Conservation (phyloP, 495 filamentous ascomycete genomes). For the Cetradonia linearis region DNA sequence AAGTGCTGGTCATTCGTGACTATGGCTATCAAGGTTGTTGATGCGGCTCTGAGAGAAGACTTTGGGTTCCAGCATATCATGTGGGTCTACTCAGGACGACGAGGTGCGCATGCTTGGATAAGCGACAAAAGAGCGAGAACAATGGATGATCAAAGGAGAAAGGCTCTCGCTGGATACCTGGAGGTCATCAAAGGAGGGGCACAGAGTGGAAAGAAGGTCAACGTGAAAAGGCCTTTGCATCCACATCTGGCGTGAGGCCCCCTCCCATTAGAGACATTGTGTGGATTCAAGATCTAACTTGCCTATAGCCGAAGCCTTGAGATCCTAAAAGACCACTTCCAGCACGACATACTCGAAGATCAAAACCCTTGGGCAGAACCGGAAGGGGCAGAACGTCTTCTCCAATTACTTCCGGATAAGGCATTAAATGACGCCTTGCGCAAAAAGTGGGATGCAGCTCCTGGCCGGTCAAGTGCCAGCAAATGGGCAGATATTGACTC, state of each 20-base stretch:
- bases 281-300: neutral
- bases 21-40: conserved; percentile 92
- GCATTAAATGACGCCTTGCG: conserved; percentile 61
- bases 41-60: conserved; percentile 76
- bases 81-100: conserved; percentile 95
- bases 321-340: conserved; percentile 69
- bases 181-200: conserved; percentile 76
- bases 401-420: conserved; percentile 69
- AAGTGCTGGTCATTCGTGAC: conserved; percentile 96
- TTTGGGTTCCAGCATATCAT: conserved; percentile 94
- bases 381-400: conserved; percentile 60
- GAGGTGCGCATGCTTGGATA: conserved; percentile 98
- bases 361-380: conserved; percentile 75
- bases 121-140: conserved; percentile 77
- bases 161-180: conserved; percentile 76
- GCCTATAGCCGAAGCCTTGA: conserved; percentile 63
- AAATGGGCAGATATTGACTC: conserved; percentile 94
- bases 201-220: conserved; percentile 79
- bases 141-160: conserved; percentile 73
- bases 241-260: conserved; percentile 63
- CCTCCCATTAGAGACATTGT: neutral
- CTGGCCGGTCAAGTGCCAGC: conserved; percentile 56
- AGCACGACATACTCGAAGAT: conserved; percentile 61
- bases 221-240: conserved; percentile 74
- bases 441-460: conserved; percentile 82